A percentile compares a stretch with the other conserved stretches of the same genome.
phyloP scores from a whole-genome alignment of 148 eudicot species.

The Tetragonia tetragonoides region DNA sequence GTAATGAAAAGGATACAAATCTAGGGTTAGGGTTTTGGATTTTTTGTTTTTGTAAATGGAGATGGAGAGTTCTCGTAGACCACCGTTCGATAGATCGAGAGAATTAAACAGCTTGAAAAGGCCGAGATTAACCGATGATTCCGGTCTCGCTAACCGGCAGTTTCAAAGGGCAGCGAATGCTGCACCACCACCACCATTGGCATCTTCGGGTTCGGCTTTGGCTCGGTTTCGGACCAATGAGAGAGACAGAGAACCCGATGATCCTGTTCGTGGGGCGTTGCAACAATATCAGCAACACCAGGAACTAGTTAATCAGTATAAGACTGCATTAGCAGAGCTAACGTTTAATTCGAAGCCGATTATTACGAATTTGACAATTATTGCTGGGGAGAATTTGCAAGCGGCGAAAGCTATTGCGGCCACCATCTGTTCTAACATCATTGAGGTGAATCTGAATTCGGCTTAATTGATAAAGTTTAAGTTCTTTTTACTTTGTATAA shows the following conservation, averaged over 20 bases:
- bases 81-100: conserved; percentile 58
- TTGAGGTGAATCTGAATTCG: conserved; percentile 72
- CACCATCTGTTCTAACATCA: conserved; percentile 64
- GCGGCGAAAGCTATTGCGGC: conserved; percentile 83
- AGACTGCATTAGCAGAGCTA: conserved; percentile 77
- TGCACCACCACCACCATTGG: neutral
- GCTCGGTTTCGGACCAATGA: conserved; percentile 33
- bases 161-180: conserved; percentile 21
- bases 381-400: conserved; percentile 84
- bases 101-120: conserved; percentile 48
- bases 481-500: conserved; percentile 6
- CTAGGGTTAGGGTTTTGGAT: conserved; percentile 45
- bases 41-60: conserved; percentile 33
- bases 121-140: conserved; percentile 53
- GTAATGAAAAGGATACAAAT: conserved; percentile 14
- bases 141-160: conserved; percentile 29
- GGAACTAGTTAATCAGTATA: conserved; percentile 84
- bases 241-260: conserved; percentile 41
- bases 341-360: conserved; percentile 98
- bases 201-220: conserved; percentile 20
- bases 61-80: conserved; percentile 80
- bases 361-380: conserved; percentile 88
- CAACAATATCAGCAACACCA: conserved; percentile 49
- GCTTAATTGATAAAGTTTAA: conserved; percentile 24
- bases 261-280: conserved; percentile 41